Conservation (phyloP, 345 rosid genomes). For the Camelina neglecta region DNA sequence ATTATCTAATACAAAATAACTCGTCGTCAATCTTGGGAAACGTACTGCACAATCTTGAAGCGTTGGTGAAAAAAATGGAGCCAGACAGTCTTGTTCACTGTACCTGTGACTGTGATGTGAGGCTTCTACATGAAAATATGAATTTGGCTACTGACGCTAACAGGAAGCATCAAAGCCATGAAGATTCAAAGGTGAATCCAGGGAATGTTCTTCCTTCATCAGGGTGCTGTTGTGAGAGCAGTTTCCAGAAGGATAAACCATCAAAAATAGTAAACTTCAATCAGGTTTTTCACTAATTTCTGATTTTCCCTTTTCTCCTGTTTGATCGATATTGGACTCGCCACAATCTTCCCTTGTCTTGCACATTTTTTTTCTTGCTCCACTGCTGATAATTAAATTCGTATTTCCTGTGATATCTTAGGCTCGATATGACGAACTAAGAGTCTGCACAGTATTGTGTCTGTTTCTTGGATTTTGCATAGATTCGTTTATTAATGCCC, state of each 20-base stretch:
- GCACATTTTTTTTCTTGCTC: conserved; percentile 23
- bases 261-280: conserved; percentile 43
- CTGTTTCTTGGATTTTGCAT: not conserved
- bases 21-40: conserved; percentile 62
- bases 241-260: conserved; percentile 41
- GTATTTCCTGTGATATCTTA: conserved; percentile 3
- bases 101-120: conserved; percentile 49
- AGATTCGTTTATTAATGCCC: conserved; percentile 4
- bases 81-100: conserved; percentile 41
- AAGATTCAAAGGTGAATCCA: conserved; percentile 29
- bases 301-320: conserved; percentile 14
- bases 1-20: conserved; percentile 59
- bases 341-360: conserved; percentile 27
- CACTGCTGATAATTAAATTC: not conserved
- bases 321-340: conserved; percentile 5
- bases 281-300: conserved; percentile 57
- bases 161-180: conserved; percentile 44
- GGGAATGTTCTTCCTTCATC: conserved; percentile 39
- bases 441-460: conserved; percentile 16
- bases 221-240: conserved; percentile 44
- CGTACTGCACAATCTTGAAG: conserved; percentile 58
- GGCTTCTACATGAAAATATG: conserved; percentile 53
- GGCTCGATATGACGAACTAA: not conserved
- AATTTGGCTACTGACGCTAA: conserved; percentile 48
- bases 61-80: conserved; percentile 48